A percentile compares a stretch with the other conserved stretches of the same genome.
phyloP scores from a whole-genome alignment of 2,329 filamentous ascomycete species.

The Colletotrichum sp. region DNA sequence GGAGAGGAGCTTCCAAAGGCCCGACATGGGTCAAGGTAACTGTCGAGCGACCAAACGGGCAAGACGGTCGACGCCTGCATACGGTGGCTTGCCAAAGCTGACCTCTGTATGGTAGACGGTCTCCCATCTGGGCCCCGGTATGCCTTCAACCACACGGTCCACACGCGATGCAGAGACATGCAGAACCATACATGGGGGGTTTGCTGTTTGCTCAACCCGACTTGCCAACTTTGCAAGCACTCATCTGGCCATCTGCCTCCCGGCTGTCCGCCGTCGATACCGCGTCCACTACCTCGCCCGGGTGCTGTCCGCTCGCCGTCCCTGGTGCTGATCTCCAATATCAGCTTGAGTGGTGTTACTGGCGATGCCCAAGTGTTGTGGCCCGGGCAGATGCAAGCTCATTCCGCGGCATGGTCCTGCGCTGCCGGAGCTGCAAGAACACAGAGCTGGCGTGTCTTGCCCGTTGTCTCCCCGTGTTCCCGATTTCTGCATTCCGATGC shows the following conservation, averaged over 20 bases:
- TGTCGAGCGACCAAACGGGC: conserved; percentile 35
- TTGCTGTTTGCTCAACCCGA: conserved; percentile 8
- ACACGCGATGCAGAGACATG: conserved; percentile 24
- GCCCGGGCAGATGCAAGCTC: background rate
- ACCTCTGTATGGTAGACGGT: background rate
- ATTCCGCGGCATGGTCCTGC: background rate
- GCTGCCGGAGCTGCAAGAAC: conserved; percentile 4
- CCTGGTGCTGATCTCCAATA: conserved; percentile 5
- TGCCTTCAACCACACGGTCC: conserved; percentile 23
- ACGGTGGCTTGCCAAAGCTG: conserved; percentile 18
- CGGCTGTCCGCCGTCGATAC: conserved; percentile 13
- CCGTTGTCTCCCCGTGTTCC: background rate
- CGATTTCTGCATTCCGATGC: background rate
- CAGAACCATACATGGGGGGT: conserved; percentile 9
- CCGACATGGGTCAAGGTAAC: conserved; percentile 29
- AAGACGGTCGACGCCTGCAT: conserved; percentile 33
- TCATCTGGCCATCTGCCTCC: background rate
- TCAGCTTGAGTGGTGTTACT: background rate
- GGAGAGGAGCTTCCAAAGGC: conserved; percentile 18
- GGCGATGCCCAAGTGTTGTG: background rate
- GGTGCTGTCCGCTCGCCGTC: background rate
- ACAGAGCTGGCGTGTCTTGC: background rate
- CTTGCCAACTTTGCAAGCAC: conserved; percentile 9
- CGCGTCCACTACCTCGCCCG: background rate
- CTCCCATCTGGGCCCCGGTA: background rate